phyloP scores from a whole-genome alignment of 2,329 filamentous ascomycete species.

The Apiospora hydei region DNA sequence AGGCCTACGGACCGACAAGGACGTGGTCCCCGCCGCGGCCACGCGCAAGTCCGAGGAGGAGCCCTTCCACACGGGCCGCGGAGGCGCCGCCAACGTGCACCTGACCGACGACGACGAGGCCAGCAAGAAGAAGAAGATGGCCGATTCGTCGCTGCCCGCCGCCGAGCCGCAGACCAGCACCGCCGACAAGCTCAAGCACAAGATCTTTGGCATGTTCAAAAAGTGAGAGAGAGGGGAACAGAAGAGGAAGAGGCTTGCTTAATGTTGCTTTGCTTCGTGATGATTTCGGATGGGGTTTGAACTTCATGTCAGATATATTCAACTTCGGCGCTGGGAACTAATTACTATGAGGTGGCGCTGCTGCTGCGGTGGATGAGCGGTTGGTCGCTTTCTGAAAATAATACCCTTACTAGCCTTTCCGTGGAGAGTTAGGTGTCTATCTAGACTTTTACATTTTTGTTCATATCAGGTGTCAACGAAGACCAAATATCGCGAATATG shows the following conservation, averaged over 20 bases:
- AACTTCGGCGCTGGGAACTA: neutral
- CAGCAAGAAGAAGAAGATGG: slow-evolving; percentile 34
- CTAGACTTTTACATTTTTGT: neutral
- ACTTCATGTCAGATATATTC: neutral
- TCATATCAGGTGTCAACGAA: neutral
- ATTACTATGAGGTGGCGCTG: neutral
- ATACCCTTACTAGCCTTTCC: slow-evolving; percentile 14
- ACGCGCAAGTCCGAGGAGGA: slow-evolving; percentile 54
- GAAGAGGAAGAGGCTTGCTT: neutral
- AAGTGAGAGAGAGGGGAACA: slow-evolving; percentile 41
- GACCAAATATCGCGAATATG: too few relatives aligned
- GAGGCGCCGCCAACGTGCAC: slow-evolving; percentile 66
- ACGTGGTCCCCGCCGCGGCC: slow-evolving; percentile 61
- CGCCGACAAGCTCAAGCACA: slow-evolving; percentile 65
- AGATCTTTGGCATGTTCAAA: slow-evolving; percentile 59
- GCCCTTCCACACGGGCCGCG: slow-evolving; percentile 66
- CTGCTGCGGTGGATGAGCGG: neutral
- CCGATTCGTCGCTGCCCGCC: slow-evolving; percentile 39
- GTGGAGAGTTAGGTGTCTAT: neutral
- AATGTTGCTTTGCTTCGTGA: neutral
- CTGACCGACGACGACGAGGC: slow-evolving; percentile 38
- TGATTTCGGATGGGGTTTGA: too few relatives aligned
- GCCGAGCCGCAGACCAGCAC: slow-evolving; percentile 49
- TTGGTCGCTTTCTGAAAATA: neutral
- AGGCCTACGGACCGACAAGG: slow-evolving; percentile 55